Conservation (phyloP, 345 rosid species). For the Eucalyptus albens region DNA sequence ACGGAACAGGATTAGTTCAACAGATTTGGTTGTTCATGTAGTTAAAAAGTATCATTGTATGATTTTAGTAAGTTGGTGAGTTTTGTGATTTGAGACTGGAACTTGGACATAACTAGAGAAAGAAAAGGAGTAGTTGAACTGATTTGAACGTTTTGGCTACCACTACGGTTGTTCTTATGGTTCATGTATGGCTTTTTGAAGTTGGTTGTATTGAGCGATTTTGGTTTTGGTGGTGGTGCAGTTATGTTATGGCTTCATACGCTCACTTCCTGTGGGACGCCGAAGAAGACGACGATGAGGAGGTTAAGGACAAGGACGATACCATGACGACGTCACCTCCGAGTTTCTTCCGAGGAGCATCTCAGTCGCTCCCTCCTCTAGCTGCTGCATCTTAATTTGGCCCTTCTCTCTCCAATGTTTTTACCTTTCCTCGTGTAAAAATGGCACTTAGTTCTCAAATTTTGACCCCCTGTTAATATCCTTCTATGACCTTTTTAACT, state of each 20-base stretch:
- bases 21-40: not conserved
- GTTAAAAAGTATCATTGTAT: not conserved
- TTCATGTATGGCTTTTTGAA: not conserved
- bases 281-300: conserved; percentile 37
- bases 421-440: not conserved
- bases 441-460: not conserved
- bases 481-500: not conserved
- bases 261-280: conserved; percentile 88
- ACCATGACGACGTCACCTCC: not conserved
- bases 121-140: not conserved
- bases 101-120: not conserved
- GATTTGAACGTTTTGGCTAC: not conserved
- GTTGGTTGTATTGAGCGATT: not conserved
- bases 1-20: not conserved
- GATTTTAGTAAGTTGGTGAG: not conserved
- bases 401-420: not conserved
- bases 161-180: not conserved
- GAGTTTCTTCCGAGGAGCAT: conserved; percentile 20
- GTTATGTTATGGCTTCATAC: conserved; percentile 81
- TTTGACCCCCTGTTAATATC: not conserved
- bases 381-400: conserved; percentile 45
- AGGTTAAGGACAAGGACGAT: conserved; percentile 1
- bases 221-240: conserved; percentile 19
- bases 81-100: not conserved
- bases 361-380: conserved; percentile 12